Percentiles rank a stretch among this genome's conserved stretches.
Conservation (phyloP, 2,329 filamentous ascomycete genomes). For the Aspergillus hortae region DNA sequence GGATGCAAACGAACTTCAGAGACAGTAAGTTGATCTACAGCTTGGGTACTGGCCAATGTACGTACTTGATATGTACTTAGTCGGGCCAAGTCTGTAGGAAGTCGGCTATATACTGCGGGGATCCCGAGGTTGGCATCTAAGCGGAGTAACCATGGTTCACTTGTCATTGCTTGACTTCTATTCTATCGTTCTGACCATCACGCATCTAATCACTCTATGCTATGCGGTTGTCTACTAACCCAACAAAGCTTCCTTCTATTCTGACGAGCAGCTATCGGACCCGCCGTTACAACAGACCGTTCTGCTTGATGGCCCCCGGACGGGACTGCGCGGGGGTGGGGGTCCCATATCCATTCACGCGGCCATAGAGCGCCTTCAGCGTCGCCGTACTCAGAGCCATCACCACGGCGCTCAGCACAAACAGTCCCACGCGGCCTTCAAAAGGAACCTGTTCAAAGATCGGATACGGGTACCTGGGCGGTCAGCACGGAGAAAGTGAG, state of each 20-base stretch:
- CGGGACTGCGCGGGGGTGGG: conserved; percentile 18
- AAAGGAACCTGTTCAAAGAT: conserved; percentile 69
- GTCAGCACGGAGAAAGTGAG: conserved; percentile 1
- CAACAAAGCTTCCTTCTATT: too few relatives aligned
- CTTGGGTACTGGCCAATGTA: background rate
- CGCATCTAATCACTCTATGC: too few relatives aligned
- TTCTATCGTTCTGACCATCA: too few relatives aligned
- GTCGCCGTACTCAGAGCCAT: conserved; percentile 68
- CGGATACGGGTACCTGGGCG: conserved; percentile 75
- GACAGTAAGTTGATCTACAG: background rate
- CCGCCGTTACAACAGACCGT: conserved; percentile 7
- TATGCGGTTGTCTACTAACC: too few relatives aligned
- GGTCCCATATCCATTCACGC: conserved; percentile 38
- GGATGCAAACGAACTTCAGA: background rate
- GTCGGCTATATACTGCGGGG: conserved; percentile 2
- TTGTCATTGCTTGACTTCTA: background rate
- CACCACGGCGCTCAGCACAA: conserved; percentile 63
- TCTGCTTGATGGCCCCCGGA: conserved; percentile 27
- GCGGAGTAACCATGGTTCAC: background rate
- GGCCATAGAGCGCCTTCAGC: conserved; percentile 67
- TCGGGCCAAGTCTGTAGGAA: background rate
- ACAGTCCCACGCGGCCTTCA: conserved; percentile 64
- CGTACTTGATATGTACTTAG: background rate
- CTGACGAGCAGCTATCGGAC: too few relatives aligned
- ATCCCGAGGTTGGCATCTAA: background rate